Conservation (phyloP, 2,329 filamentous ascomycete genomes). For the Venturia pyrina region DNA sequence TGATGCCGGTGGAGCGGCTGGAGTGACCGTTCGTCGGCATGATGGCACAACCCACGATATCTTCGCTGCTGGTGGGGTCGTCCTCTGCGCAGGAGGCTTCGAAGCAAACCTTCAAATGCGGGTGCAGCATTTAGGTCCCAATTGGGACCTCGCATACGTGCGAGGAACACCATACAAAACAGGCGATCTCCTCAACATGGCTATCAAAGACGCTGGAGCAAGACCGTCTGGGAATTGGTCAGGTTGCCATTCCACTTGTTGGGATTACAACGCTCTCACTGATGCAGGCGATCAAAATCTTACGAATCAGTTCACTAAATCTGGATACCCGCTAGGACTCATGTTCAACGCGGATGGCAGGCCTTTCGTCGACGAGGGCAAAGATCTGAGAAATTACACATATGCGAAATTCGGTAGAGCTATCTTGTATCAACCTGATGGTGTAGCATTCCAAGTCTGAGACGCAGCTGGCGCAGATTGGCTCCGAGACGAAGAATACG, state of each 20-base stretch:
- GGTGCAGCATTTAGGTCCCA: slow-evolving; percentile 41
- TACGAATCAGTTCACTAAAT: no score
- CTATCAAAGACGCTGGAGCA: slow-evolving; percentile 41
- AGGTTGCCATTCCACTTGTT: slow-evolving; percentile 54
- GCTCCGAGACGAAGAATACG: no score
- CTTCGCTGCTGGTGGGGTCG: slow-evolving; percentile 29
- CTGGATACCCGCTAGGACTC: no score
- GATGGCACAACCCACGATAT: slow-evolving; percentile 22
- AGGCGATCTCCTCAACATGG: slow-evolving; percentile 46
- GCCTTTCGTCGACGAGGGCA: no score
- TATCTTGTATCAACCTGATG: no score
- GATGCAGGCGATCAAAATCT: slow-evolving; percentile 42
- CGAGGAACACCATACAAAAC: slow-evolving; percentile 55
- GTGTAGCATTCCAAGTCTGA: no score
- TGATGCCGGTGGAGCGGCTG: slow-evolving; percentile 22
- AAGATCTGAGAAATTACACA: no score
- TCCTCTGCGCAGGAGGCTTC: slow-evolving; percentile 54
- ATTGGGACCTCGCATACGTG: slow-evolving; percentile 53
- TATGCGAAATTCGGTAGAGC: no score
- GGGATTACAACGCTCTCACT: slow-evolving; percentile 52
- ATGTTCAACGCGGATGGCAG: no score
- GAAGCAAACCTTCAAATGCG: slow-evolving; percentile 44
- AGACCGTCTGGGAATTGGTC: slow-evolving; percentile 49
- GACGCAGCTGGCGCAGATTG: no score
- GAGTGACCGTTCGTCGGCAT: slow-evolving; percentile 21